phyloP scores from a whole-genome alignment of 495 filamentous ascomycete genomes.

The Podospora fimiseda region DNA sequence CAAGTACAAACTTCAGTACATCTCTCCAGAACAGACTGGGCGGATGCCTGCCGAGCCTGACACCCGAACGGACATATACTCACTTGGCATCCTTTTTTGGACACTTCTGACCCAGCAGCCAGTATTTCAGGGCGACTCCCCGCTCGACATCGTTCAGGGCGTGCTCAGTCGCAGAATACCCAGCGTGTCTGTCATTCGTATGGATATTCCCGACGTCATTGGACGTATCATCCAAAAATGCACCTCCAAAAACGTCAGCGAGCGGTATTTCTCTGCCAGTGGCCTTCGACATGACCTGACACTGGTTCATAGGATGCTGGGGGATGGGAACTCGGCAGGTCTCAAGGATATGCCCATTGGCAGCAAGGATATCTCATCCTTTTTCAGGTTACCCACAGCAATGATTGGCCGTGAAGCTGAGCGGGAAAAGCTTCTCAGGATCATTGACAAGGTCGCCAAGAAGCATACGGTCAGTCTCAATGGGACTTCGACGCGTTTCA shows the following conservation, averaged over 20 bases:
- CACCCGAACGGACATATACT: constrained; percentile 84
- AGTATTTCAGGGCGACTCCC: constrained; percentile 68
- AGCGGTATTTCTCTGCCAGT: constrained; percentile 77
- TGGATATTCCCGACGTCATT: constrained; percentile 75
- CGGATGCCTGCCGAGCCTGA: constrained; percentile 85
- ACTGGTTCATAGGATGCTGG: constrained; percentile 61
- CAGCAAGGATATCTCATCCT: constrained; percentile 73
- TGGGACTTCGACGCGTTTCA: constrained; percentile 42
- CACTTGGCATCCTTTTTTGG: constrained; percentile 80
- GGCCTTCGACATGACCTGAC: constrained; percentile 72
- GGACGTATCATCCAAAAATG: constrained; percentile 80
- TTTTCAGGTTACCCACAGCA: constrained; percentile 71
- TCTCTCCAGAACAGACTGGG: constrained; percentile 88
- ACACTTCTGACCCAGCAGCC: constrained; percentile 70
- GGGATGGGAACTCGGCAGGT: constrained; percentile 62
- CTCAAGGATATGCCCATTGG: constrained; percentile 66
- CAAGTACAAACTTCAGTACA: constrained; percentile 77
- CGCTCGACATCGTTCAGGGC: constrained; percentile 81
- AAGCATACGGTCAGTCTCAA: constrained; percentile 47
- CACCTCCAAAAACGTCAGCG: constrained; percentile 75
- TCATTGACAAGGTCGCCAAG: constrained; percentile 65
- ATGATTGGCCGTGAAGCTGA: constrained; percentile 76
- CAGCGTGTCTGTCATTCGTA: constrained; percentile 62
- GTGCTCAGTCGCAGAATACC: constrained; percentile 72
- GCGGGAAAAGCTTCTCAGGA: constrained; percentile 56